Evolutionary conservation across 1,284 basidiomycete genomes (phyloP), one percentile per base, ranked within the genome.

Genomic region (Anthracocystis setariae): DNA sequence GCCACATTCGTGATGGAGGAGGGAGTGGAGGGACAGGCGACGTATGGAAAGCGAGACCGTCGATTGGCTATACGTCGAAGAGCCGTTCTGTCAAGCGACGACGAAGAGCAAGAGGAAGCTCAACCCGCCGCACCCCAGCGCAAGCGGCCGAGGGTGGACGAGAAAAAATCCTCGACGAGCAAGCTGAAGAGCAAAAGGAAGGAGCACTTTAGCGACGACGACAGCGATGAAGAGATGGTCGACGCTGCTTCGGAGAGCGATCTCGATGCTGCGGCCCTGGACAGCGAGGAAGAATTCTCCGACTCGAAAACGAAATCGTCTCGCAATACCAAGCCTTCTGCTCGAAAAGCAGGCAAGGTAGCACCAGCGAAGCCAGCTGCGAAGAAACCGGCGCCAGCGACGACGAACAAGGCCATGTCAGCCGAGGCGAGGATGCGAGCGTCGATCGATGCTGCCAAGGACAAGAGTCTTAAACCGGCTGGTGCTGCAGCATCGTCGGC

Each of bases 361-460:
- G 42, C 47, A 18, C 27, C 59, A 3, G 27, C 54, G 8, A 40
- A 49, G 8, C 25, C 42, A 18, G n/a, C 50, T 2, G 38, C 46
- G 12, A 63, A 54, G 38, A 8, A 45, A 23, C 20, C 59, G 21
- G 18, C 54, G 8, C 17, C 51, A 27, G 27, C 48, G n/a, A n/a
- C n/a, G n/a, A n/a, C n/a, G 29, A 29, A 12, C 25, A 70, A 70
- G 25, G 8, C 45, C 35, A 56, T 71, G 57, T 71, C 68, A 13
- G 53, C 58, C 0, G 62, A 61, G 61, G 68, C 57, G 13, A 38
- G 55, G 3, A 58, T 72, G 59, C 54, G 69, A 20, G 69, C 69
- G 24, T 66, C 63, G 15, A 72, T 72, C 48, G 63, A 72, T 20
- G 59, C 63, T 43, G 69, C 69, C 3, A 53, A 46, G 5, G 60